A percentile compares a stretch with the other conserved stretches of the same genome.
Evolutionary conservation across 177 flowering plant species (phyloP).

Genomic region (Vitis hybrid): DNA sequence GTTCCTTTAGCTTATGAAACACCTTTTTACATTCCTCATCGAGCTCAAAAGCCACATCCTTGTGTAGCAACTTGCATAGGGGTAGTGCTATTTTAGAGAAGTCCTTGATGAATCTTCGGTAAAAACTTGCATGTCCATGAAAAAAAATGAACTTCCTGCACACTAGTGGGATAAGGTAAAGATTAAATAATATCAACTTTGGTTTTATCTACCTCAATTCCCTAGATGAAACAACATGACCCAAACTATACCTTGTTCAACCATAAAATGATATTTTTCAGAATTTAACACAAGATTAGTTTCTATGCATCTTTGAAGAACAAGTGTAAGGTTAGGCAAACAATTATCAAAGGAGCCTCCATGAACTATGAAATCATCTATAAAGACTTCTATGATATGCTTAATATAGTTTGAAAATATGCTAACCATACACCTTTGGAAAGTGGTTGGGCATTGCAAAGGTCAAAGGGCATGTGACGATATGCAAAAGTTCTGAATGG

Average conservation of each 20-base stretch:
- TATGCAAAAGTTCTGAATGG: no score
- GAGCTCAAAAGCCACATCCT: background rate
- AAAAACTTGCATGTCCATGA: constrained; percentile 3
- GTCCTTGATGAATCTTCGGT: no score
- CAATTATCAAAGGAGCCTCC: constrained; percentile 2
- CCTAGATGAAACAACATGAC: no score
- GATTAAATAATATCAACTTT: no score
- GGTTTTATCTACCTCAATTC: no score
- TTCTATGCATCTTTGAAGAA: constrained; percentile 3
- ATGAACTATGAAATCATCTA: background rate
- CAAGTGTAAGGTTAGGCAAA: background rate
- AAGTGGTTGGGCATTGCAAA: no score
- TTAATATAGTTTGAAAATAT: no score
- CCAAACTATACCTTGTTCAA: no score
- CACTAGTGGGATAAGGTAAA: background rate
- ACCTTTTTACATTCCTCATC: constrained; percentile 2
- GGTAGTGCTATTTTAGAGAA: background rate
- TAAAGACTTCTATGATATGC: no score
- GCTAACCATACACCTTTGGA: no score
- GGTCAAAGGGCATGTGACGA: no score
- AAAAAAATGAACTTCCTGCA: constrained; percentile 2
- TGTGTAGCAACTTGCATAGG: background rate
- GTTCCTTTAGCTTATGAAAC: constrained; percentile 3
- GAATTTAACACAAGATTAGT: background rate
- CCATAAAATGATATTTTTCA: background rate